These are phyloP conservation scores for Podospora bellae-mahoneyi DNA, from an alignment of 495 filamentous ascomycete species.

Conservation along the genomic window DNA sequence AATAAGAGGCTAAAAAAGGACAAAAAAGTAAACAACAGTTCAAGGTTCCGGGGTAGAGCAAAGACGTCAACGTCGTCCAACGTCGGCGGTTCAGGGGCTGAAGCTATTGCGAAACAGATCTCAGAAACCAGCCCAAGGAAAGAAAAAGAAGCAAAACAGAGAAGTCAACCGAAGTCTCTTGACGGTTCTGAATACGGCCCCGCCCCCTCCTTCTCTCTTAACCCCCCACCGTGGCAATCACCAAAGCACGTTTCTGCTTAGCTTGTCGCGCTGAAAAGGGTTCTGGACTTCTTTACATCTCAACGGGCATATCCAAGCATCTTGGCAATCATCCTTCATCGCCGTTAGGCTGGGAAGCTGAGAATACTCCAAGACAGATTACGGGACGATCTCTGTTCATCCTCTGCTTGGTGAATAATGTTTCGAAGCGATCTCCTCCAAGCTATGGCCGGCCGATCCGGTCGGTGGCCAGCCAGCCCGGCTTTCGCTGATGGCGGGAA, in stretches of 20 bases:
- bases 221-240: background rate
- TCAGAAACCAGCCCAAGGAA: background rate
- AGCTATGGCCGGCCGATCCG: background rate
- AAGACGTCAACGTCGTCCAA: background rate
- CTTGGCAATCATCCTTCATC: background rate
- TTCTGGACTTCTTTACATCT: background rate
- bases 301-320: background rate
- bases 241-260: background rate
- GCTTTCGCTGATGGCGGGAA: background rate
- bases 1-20: slow-evolving; percentile 1
- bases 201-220: background rate
- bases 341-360: background rate
- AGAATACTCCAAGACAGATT: slow-evolving; percentile 1
- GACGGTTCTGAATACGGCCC: background rate
- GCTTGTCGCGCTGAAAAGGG: background rate
- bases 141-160: background rate
- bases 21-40: background rate
- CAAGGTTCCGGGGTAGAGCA: background rate
- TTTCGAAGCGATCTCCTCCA: background rate
- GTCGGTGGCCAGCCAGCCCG: background rate
- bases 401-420: background rate
- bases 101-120: background rate
- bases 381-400: background rate
- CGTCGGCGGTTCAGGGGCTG: background rate
- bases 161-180: background rate